Percentiles rank a stretch among this genome's conserved stretches.
phyloP scores from a whole-genome alignment of 2,329 filamentous ascomycete species.

The Zasmidium cellare region DNA sequence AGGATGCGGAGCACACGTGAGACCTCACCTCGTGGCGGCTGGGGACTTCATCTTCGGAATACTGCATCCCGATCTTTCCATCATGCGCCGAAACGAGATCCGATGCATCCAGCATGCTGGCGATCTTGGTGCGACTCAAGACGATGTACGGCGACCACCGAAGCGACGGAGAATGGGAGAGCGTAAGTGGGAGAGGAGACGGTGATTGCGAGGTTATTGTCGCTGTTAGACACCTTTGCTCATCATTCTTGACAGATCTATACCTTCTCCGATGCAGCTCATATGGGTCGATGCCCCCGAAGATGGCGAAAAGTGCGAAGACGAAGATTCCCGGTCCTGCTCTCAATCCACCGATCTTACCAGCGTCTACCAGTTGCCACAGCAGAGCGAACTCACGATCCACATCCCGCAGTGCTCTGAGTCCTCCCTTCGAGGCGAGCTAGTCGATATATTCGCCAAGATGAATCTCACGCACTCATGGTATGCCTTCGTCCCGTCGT shows the following conservation, averaged over 20 bases:
- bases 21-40: not conserved
- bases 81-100: too few relatives aligned
- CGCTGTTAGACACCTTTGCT: too few relatives aligned
- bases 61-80: too few relatives aligned
- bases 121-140: too few relatives aligned
- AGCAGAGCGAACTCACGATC: not conserved
- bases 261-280: too few relatives aligned
- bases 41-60: not conserved
- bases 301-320: not conserved
- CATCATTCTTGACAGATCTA: too few relatives aligned
- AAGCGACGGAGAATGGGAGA: too few relatives aligned
- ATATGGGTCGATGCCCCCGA: too few relatives aligned
- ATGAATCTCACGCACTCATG: not conserved
- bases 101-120: too few relatives aligned
- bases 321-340: not conserved
- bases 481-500: not conserved
- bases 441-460: not conserved
- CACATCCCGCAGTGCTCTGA: not conserved
- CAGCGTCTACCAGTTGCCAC: not conserved
- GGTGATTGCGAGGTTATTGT: too few relatives aligned
- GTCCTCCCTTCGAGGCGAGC: not conserved
- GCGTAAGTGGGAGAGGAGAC: too few relatives aligned
- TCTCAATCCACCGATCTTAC: not conserved
- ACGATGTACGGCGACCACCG: too few relatives aligned
- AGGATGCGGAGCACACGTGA: not conserved